Percentiles rank a stretch among this genome's conserved stretches.
These are phyloP conservation scores for Eucalyptus tenuipes DNA, from an alignment of 345 rosid genomes.

Conservation along the genomic window DNA sequence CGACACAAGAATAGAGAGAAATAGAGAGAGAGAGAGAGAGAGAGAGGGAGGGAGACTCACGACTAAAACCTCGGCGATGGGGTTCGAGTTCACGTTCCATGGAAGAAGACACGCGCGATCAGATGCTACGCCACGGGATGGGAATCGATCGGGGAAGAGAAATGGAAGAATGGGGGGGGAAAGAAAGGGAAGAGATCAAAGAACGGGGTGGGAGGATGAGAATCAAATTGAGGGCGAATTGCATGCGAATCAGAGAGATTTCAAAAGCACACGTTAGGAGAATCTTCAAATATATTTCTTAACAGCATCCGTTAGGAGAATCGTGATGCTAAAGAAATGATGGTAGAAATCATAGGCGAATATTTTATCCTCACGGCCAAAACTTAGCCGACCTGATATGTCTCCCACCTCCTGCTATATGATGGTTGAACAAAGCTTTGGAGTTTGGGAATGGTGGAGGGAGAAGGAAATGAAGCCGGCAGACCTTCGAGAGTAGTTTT, in stretches of 20 bases:
- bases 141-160: background rate
- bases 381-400: background rate
- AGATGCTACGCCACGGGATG: background rate
- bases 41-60: background rate
- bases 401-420: background rate
- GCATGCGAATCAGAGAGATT: background rate
- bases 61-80: background rate
- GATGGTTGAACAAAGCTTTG: background rate
- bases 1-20: background rate
- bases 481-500: background rate
- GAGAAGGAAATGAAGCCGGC: background rate
- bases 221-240: background rate
- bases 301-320: background rate
- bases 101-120: background rate
- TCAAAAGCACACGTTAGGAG: background rate
- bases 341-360: background rate
- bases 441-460: background rate
- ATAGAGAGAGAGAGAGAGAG: background rate
- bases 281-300: background rate
- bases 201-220: background rate
- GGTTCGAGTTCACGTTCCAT: background rate
- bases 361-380: background rate
- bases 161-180: background rate
- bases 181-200: too few species aligned
- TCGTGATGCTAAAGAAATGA: background rate